These are phyloP conservation scores for Verticillium nonalfalfae DNA, from an alignment of 2,329 filamentous ascomycete genomes.

Conservation along the genomic window DNA sequence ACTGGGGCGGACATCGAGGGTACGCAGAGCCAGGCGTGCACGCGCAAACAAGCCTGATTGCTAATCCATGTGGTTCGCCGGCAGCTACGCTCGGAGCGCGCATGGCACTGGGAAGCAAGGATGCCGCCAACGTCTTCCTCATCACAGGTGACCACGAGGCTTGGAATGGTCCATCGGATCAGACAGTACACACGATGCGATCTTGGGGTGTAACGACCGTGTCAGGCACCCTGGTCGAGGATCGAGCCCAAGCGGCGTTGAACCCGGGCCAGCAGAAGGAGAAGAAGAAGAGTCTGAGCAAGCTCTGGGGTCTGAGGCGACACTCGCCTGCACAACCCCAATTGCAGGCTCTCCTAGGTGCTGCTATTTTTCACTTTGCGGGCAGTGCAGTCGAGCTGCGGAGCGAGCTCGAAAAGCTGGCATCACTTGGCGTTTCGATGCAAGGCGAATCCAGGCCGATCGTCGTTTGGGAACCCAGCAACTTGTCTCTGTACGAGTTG, in stretches of 20 bases:
- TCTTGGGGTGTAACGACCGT: conserved; percentile 1
- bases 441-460: rapidly evolving
- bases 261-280: not conserved
- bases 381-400: not conserved
- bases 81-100: conserved; percentile 7
- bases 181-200: not conserved
- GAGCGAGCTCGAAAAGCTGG: not conserved
- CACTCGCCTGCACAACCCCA: not conserved
- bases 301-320: not conserved
- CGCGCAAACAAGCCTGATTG: not conserved
- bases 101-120: conserved; percentile 1
- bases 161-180: not conserved
- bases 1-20: conserved; percentile 7
- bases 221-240: not conserved
- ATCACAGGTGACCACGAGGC: not conserved
- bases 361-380: not conserved
- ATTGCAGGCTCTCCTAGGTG: not conserved
- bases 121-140: conserved; percentile 1
- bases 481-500: not conserved
- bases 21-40: not conserved
- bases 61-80: not conserved
- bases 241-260: not conserved
- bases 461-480: conserved; percentile 2
- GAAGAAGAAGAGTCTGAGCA: not conserved
- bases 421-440: not conserved